A percentile compares a stretch with the other conserved stretches of the same genome.
phyloP scores from a whole-genome alignment of 257 asterid species.

The Jacaranda mimosifolia region DNA sequence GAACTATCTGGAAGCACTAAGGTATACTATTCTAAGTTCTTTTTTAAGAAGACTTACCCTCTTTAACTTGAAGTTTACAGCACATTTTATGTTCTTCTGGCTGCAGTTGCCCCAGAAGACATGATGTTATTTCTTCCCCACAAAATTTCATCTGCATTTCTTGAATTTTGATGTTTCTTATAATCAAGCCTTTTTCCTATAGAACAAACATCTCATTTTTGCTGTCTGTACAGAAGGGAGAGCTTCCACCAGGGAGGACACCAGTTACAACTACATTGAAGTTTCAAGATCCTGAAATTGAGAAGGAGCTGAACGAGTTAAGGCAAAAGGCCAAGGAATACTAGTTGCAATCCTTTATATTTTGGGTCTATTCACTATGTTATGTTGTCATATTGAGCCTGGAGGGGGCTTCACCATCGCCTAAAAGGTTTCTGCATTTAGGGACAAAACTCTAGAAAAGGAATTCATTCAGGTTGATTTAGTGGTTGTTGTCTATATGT shows the following conservation, averaged over 20 bases:
- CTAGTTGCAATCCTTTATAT: constrained; percentile 34
- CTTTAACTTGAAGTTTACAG: neutral
- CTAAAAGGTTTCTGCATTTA: constrained; percentile 23
- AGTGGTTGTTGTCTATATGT: neutral
- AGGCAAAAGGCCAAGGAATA: constrained; percentile 81
- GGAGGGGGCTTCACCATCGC: neutral
- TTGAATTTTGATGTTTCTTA: neutral
- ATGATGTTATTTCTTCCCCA: neutral
- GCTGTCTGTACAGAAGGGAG: constrained; percentile 74
- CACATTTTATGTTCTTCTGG: no score
- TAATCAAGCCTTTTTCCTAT: neutral
- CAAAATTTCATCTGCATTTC: neutral
- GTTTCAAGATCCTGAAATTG: constrained; percentile 87
- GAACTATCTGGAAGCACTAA: constrained; percentile 76
- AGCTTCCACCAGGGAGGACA: constrained; percentile 85
- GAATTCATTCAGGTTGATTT: constrained; percentile 18
- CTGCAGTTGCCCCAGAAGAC: neutral
- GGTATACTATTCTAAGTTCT: constrained; percentile 45
- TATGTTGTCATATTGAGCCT: constrained; percentile 1
- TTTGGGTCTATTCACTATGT: neutral
- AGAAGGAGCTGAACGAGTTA: constrained; percentile 85
- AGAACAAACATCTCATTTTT: neutral
- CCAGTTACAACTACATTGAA: constrained; percentile 59
- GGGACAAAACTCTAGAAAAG: neutral
- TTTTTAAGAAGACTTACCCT: neutral